Evolutionary conservation across 1,139 yeast genomes (phyloP).

Genomic region (Entelexis sorbosivorans): DNA sequence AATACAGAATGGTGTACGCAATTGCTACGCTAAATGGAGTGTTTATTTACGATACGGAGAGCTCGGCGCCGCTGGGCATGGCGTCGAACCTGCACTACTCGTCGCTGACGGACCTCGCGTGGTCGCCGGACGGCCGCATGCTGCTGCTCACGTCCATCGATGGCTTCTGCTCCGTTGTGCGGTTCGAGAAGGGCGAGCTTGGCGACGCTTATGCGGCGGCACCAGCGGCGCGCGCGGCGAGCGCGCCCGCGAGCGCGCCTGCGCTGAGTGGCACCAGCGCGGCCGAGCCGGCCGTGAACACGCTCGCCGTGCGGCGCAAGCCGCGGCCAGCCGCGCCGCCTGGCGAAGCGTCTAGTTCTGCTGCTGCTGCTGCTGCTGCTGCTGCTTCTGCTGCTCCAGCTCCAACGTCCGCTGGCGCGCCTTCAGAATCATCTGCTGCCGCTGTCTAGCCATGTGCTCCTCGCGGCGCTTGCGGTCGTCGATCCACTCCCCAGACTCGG

Average conservation of each 20-base stretch:
- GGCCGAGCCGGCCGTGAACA: not conserved
- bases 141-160: slow-evolving; percentile 80
- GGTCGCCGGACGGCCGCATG: slow-evolving; percentile 70
- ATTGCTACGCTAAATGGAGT: slow-evolving; percentile 90
- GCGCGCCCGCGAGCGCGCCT: not conserved
- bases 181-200: slow-evolving; percentile 42
- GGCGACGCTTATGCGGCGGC: slow-evolving; percentile 35
- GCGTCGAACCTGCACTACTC: slow-evolving; percentile 78
- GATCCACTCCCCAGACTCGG: slow-evolving; percentile 30
- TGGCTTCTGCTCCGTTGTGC: slow-evolving; percentile 72
- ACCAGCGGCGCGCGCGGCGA: not conserved
- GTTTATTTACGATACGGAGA: slow-evolving; percentile 67
- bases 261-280: not conserved
- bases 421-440: slow-evolving; percentile 40
- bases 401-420: slow-evolving; percentile 34
- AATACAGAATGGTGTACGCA: slow-evolving; percentile 73
- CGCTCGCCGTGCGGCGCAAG: not conserved
- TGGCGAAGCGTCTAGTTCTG: not conserved
- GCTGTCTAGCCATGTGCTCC: slow-evolving; percentile 37
- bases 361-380: not conserved
- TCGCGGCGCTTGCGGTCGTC: slow-evolving; percentile 35
- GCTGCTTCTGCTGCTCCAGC: slow-evolving; percentile 11
- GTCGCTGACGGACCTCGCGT: slow-evolving; percentile 72
- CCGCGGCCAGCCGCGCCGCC: not conserved
- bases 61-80: slow-evolving; percentile 54